Percentiles rank a stretch among this genome's conserved stretches.
phyloP scores from a whole-genome alignment of 2,329 filamentous ascomycete species.

The Hypoxylon sp. region DNA sequence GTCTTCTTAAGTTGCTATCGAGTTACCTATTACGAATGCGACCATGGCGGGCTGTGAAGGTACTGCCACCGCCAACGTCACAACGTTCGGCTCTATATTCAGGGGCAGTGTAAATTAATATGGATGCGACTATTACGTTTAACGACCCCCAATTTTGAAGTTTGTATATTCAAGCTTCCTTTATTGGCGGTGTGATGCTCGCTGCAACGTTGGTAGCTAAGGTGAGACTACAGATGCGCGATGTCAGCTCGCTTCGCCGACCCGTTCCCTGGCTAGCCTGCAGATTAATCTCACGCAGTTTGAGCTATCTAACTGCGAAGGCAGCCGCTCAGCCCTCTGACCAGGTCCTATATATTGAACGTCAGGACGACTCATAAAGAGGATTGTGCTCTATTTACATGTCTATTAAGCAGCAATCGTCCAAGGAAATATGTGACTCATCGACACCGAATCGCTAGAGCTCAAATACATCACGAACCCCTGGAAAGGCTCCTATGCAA shows the following conservation, averaged over 20 bases:
- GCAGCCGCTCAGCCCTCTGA: neutral
- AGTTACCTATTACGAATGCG: neutral
- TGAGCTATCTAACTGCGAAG: neutral
- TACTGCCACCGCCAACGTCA: slow-evolving; percentile 12
- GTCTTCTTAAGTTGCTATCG: neutral
- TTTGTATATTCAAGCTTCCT: slow-evolving; percentile 1
- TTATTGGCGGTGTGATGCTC: slow-evolving; percentile 6
- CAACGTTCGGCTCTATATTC: neutral
- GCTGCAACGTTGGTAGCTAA: neutral
- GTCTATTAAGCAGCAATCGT: neutral
- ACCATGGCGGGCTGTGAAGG: neutral
- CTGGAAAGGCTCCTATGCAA: slow-evolving; percentile 22
- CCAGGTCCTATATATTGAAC: neutral
- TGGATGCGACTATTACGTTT: neutral
- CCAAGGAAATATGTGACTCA: slow-evolving; percentile 34
- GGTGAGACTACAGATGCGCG: neutral
- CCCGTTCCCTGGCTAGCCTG: neutral
- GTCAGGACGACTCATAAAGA: neutral
- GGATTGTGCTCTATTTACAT: neutral
- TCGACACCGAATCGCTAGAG: slow-evolving; percentile 26
- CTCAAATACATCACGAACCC: slow-evolving; percentile 26
- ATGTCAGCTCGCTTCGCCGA: slow-evolving; percentile 13
- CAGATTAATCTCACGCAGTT: neutral
- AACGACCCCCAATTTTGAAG: neutral
- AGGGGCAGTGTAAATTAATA: neutral